Evolutionary conservation across 768 basidiomycete genomes (phyloP).

Genomic region (Tephrocybe sp.): DNA sequence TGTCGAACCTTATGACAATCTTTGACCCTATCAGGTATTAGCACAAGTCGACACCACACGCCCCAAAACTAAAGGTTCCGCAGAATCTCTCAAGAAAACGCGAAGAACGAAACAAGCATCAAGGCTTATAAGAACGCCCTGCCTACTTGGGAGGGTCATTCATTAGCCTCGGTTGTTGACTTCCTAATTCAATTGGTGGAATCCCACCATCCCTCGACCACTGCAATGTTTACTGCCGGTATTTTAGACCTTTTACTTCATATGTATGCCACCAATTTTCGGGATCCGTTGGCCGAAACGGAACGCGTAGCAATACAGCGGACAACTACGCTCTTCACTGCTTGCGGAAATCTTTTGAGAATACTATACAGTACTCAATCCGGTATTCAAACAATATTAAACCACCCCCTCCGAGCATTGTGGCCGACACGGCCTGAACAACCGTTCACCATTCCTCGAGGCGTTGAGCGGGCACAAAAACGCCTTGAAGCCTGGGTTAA

Average conservation of each 20-base stretch:
- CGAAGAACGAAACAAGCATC: background rate
- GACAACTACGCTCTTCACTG: constrained; percentile 1
- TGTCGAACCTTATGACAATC: constrained; percentile 4
- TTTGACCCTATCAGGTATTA: constrained; percentile 10
- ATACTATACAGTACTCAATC: background rate
- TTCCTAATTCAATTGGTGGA: constrained; percentile 1
- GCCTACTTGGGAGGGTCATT: constrained; percentile 12
- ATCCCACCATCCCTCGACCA: background rate
- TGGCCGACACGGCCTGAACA: constrained; percentile 7
- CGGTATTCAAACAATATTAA: background rate
- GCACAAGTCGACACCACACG: background rate
- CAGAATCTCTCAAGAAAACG: background rate
- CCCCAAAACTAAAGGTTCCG: background rate
- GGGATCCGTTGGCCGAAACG: constrained; percentile 6
- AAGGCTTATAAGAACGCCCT: constrained; percentile 3
- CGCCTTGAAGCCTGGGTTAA: constrained; percentile 1
- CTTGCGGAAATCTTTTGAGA: constrained; percentile 1
- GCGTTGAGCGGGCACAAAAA: background rate
- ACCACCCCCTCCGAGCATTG: constrained; percentile 8
- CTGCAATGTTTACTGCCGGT: background rate
- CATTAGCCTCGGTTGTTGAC: constrained; percentile 7
- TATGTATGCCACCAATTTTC: constrained; percentile 9
- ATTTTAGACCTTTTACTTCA: constrained; percentile 12
- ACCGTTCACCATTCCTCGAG: background rate
- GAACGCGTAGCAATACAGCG: constrained; percentile 6